Base-by-base conservation (phyloP, 225 moss, liverwort and hornwort species). In the Marchantia paleacea region DNA sequence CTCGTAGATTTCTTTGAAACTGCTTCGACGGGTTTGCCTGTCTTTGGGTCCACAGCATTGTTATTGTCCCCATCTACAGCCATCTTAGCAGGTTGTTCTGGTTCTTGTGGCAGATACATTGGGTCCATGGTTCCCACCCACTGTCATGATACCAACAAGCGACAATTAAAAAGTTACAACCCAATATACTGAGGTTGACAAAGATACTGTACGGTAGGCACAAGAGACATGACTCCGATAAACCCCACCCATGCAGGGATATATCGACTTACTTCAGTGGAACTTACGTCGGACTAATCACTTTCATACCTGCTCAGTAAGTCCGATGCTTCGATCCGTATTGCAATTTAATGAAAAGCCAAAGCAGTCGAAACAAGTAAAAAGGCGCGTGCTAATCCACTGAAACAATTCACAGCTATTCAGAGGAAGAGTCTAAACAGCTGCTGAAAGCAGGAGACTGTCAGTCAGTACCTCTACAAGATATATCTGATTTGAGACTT, bases 41-140 rank as follows among this genome's bases (percentile, higher is more conserved):
- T 76, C 58, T 76, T 76, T 60, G 75, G 39, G 39, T 76, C 75
- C 29, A 60, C 80, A 66, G 83, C 88, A 84, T 87, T 88, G 20
- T 78, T 88, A 71, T 86, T 86, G 63, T 86, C 89, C 53, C 75
- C 86, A 10, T 87, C 89, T 89, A 91, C 87, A 64, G 74, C 78
- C 51, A 61, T 70, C 74, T 66, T 80, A 0, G 70, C 77, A 28
- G 74, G 74, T 61, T 87, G 84, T 39, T 53, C 72, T 51, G 72
- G 49, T 69, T 87, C 87, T 11, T 58, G 58, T 22, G 75, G 55
- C n/a, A 80, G 50, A 0, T 72, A 82, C 62, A 79, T 81, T 61
- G 75, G 83, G 70, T 94, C 96, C 29, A 93, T 87, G 22, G 91
- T 82, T 67, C 94, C 93, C 79, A 94, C 92, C 79, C 91, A 91